Percentiles rank a stretch among this genome's conserved stretches.
These are phyloP conservation scores for Rubroshorea leprosula DNA, from an alignment of 345 rosid species.

Conservation along the genomic window DNA sequence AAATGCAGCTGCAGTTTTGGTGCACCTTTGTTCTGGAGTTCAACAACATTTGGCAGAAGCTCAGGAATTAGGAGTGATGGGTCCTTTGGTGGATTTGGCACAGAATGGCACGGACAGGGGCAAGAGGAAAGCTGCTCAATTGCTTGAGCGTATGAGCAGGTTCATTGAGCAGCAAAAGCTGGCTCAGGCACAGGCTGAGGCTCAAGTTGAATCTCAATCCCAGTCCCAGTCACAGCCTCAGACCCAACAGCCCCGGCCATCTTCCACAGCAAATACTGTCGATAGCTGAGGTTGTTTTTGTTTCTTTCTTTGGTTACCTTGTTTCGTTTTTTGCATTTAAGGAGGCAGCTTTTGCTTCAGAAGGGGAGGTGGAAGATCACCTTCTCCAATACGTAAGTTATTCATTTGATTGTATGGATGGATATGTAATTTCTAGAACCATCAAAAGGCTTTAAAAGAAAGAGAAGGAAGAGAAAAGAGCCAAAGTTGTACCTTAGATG, in stretches of 20 bases:
- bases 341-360: slow-evolving; percentile 22
- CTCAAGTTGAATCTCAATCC: slow-evolving; percentile 24
- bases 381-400: slow-evolving; percentile 30
- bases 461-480: slow-evolving; percentile 9
- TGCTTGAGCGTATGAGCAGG: slow-evolving; percentile 75
- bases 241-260: slow-evolving; percentile 30
- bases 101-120: slow-evolving; percentile 91
- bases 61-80: slow-evolving; percentile 73
- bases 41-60: slow-evolving; percentile 66
- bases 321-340: slow-evolving; percentile 9
- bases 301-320: slow-evolving; percentile 6
- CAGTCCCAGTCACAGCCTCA: slow-evolving; percentile 30
- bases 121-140: slow-evolving; percentile 86
- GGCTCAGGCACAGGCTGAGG: slow-evolving; percentile 35
- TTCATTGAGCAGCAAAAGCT: slow-evolving; percentile 66
- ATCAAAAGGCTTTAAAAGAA: background rate
- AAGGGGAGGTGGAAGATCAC: slow-evolving; percentile 51
- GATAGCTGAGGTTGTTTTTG: slow-evolving; percentile 35
- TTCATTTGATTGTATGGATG: slow-evolving; percentile 30
- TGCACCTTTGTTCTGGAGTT: slow-evolving; percentile 83
- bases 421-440: slow-evolving; percentile 8
- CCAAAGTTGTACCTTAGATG: slow-evolving; percentile 3
- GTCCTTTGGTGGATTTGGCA: slow-evolving; percentile 67
- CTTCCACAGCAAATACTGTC: slow-evolving; percentile 25
- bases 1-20: slow-evolving; percentile 80